Evolutionary conservation across 495 filamentous ascomycete species (phyloP), one percentile per base, ranked within the genome.

Genomic region (Trichoderma erinaceum): DNA sequence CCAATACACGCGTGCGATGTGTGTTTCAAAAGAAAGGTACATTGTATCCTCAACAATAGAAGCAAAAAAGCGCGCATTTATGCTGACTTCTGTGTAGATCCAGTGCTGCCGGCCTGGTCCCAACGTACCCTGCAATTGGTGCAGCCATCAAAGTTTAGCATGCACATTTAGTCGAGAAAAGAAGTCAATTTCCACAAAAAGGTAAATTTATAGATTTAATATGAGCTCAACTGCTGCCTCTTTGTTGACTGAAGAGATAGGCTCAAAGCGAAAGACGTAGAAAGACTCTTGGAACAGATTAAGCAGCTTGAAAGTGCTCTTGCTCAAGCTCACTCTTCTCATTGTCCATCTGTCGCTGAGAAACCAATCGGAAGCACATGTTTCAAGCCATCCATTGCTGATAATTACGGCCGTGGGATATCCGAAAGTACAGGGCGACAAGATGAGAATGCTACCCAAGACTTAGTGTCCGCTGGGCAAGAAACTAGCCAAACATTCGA

Each of bases 71-170:
- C n/a, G n/a, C 7, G 65, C 35, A 48, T 12, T 4, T 52, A 21
- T 41, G 3, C 61, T 64, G 61, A 64, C 27, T 35, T n/a, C 25
- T 64, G 0, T 16, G 21, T 41, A 66, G 68, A 68, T 70, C 12
- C 27, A 65, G 41, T 70, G 69, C 21, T 65, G 41, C 18, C 64
- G 68, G 46, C 35, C 29, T 7, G 65, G 21, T 27, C 65, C 66
- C 16, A 35, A 41, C 29, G 21, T 43, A 23, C 69, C 58, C 21
- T 70, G 69, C 32, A 65, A 70, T 27, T 70, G 69, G 69, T 70
- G 69, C n/a, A 43, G 25, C 21, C 66, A 68, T 38, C 66, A 70
- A 18, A 46, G 52, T 2, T 63, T 70, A 4, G 63, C 58, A 48
- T 70, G 69, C 32, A 68, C 66, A 11, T 64, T 70, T 43, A 41